Percentiles rank a stretch among this genome's conserved stretches.
Conservation (phyloP, 1,284 basidiomycete species). For the Ceratobasidium sp. region DNA sequence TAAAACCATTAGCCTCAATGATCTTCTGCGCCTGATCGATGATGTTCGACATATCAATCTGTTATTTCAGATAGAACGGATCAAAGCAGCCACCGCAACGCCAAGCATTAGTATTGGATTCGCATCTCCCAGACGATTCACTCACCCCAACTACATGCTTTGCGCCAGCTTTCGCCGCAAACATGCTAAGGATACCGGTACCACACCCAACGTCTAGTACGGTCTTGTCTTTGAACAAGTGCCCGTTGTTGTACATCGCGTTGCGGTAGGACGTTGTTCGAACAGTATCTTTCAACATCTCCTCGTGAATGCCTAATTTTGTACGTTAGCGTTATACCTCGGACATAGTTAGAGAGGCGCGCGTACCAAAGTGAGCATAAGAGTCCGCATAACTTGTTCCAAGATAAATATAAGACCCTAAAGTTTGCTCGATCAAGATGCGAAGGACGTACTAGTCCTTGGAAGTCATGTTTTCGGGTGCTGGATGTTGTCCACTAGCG, state of each 20-base stretch:
- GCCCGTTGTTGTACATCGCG: slow-evolving; percentile 94
- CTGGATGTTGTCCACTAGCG: slow-evolving; percentile 1
- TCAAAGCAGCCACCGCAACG: background rate
- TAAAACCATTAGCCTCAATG: slow-evolving; percentile 95
- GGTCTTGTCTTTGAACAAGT: slow-evolving; percentile 96
- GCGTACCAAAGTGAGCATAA: slow-evolving; percentile 93
- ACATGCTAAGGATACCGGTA: slow-evolving; percentile 99
- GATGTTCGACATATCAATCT: slow-evolving; percentile 99
- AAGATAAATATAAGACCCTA: background rate
- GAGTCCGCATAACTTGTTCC: slow-evolving; percentile 83
- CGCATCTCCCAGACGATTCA: slow-evolving; percentile 48
- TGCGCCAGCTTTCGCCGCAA: slow-evolving; percentile 97
- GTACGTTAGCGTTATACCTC: background rate
- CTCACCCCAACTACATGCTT: slow-evolving; percentile 93
- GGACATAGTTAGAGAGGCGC: too few relatives aligned
- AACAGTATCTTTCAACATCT: slow-evolving; percentile 99
- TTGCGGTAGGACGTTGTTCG: slow-evolving; percentile 96
- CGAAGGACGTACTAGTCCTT: slow-evolving; percentile 36
- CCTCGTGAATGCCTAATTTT: slow-evolving; percentile 90
- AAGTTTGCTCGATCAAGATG: background rate
- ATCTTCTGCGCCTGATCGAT: slow-evolving; percentile 99
- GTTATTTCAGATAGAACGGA: background rate
- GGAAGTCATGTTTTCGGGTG: slow-evolving; percentile 35
- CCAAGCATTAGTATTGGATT: slow-evolving; percentile 3
- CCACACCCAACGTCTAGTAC: slow-evolving; percentile 99